A percentile compares a stretch with the other conserved stretches of the same genome.
These are phyloP conservation scores for Claviceps sp. DNA, from an alignment of 2,329 filamentous ascomycete species.

Conservation along the genomic window DNA sequence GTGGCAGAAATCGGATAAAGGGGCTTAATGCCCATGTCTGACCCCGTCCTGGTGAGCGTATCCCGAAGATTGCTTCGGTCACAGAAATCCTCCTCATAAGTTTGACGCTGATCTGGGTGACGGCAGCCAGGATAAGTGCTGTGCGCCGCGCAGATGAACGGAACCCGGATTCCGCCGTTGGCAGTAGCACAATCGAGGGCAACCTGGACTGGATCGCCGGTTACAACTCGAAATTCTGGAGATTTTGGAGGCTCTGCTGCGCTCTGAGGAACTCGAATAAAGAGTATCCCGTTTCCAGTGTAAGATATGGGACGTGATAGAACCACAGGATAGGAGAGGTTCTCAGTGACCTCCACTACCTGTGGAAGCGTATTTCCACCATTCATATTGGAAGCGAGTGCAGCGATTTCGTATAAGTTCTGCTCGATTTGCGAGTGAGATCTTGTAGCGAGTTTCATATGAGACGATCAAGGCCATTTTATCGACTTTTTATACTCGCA, in stretches of 20 bases:
- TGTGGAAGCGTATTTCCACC: slow-evolving; percentile 29
- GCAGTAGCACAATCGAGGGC: slow-evolving; percentile 41
- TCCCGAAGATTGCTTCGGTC: slow-evolving; percentile 61
- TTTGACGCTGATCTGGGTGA: slow-evolving; percentile 51
- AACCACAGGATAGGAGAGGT: slow-evolving; percentile 52
- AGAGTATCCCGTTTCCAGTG: slow-evolving; percentile 33
- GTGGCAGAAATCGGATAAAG: slow-evolving; percentile 62
- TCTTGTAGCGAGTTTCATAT: slow-evolving; percentile 7
- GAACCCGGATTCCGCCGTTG: slow-evolving; percentile 35
- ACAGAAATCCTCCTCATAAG: slow-evolving; percentile 53
- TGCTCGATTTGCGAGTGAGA: neutral
- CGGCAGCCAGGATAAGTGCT: slow-evolving; percentile 67
- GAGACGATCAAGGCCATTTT: slow-evolving; percentile 1
- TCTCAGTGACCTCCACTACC: slow-evolving; percentile 58
- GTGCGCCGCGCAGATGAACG: slow-evolving; percentile 62
- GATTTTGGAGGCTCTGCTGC: slow-evolving; percentile 22
- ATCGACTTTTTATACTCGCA: slow-evolving; percentile 3
- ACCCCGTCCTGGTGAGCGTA: slow-evolving; percentile 48
- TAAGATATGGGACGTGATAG: slow-evolving; percentile 46
- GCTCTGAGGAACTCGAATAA: too few species aligned
- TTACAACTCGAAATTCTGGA: slow-evolving; percentile 36
- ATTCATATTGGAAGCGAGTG: neutral
- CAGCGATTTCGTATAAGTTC: neutral
- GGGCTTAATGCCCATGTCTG: slow-evolving; percentile 25
- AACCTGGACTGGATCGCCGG: slow-evolving; percentile 45